Base-by-base conservation (phyloP, 2,329 filamentous ascomycete genomes). In the Penicillium sp. region DNA sequence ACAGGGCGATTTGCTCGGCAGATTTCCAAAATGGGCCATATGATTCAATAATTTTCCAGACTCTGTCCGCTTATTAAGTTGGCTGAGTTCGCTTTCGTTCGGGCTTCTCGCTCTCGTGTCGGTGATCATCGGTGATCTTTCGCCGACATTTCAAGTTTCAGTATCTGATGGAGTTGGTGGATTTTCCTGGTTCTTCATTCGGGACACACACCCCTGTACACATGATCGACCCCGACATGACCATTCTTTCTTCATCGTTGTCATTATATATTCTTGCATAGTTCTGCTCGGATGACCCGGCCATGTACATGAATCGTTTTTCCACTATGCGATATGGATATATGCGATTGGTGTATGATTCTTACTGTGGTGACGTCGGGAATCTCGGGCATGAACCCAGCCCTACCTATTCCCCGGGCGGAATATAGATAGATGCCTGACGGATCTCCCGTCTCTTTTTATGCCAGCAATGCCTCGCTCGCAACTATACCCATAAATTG, bases 21-120 rank as follows among this genome's bases (percentile, higher is more conserved):
- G 90, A 93, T 95, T 64, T 88, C 91, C 65, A 92, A 92, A 75
- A 94, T 95, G 90, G 90, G 91, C 10, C 90, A 95, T 70, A 88
- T 94, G 86, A 75, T 82, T 62, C 75, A 77, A 71, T 80, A 72
- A 72, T 62, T 22, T 15, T 1, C 49, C 49, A n/a, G 45, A 55
- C 39, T 54, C 52, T 31, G 12, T 45, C 49, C 55, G 22, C n/a
- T 17, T 38, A 37, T 41, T 35, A 35, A 35, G 37, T 45, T 38
- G 5, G 15, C 35, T 15, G 12, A 17, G 49, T 50, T 54, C 34
- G 56, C 55, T 42, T 39, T 37, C 51, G 52, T 47, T 48, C 43
- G n/a, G n/a, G 35, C 10, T 38, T 48, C 22, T 25, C 45, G 54
- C 25, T 55, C 34, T 60, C 35, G 4, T 31, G 25, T 47, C 28